Base-by-base conservation (phyloP, 768 basidiomycete species). In the Infundibulicybe gibba region DNA sequence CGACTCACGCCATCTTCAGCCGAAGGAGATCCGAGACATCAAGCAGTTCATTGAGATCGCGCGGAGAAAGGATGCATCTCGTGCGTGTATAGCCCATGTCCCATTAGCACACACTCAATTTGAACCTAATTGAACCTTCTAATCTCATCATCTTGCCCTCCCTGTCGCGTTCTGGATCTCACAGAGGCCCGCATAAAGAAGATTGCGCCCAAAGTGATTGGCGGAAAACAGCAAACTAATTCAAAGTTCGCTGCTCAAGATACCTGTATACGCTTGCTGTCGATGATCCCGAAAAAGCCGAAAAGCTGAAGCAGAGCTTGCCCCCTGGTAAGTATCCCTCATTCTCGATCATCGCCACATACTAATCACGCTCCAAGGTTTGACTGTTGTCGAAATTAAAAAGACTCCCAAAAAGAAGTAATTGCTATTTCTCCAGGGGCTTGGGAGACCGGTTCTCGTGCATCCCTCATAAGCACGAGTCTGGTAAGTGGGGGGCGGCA, bases 161-260 rank as follows among this genome's bases (percentile, higher is more conserved):
- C 38, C 25, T 32, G 40, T 43, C 30, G 19, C 41, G 32, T 35
- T 16, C 52, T 16, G 47, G 33, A 20, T 32, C 42, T 43, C 50
- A n/a, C n/a, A 97, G 95, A 92, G 79, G 93, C 90, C 50, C 90
- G 93, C 71, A 97, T 98, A 83, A 98, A 97, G 79, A 97, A 94
- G 78, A 87, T 86, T 51, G 76, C 80, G 49, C 72, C 87, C 33
- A 81, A 77, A 66, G 68, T 75, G 25, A 65, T 82, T 31, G 77
- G 79, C 42, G 86, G 81, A 59, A 91, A 91, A 74, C 75, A 77
- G 32, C 77, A 83, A 71, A 95, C 90, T 64, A 99, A 76, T 97
- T 98, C 85, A 99, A 99, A 81, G 83, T 99, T 65, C 82, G 97
- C 67, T 97, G 94, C 77, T 87, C 90, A 50, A 81, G 90, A 67